Evolutionary conservation across 1,284 basidiomycete genomes (phyloP), one percentile per base, ranked within the genome.

Genomic region (Mycena citricolor): DNA sequence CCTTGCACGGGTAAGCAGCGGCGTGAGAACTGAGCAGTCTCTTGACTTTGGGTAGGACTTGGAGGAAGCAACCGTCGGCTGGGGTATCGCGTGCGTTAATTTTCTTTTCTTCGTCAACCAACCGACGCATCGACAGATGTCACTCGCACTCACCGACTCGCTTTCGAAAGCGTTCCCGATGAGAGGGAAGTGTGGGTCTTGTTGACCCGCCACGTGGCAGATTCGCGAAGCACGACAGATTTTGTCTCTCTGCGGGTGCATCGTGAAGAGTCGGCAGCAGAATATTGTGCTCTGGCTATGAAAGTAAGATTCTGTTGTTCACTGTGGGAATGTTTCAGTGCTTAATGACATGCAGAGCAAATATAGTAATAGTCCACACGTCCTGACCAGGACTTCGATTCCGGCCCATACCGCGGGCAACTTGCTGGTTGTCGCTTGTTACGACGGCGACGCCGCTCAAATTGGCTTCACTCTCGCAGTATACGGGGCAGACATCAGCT

Each of bases 341-440:
- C 33, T 44, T 20, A 49, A 24, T 8, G 24, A 17, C 38, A 4
- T 25, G n/a, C 48, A 86, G 83, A 81, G 84, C n/a, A 69, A 73
- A 4, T 94, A 88, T 51, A 87, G 86, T 4, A 89, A 91, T 54
- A 86, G 82, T 30, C 75, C 82, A 0, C 89, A 94, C 61, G 69
- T 84, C 13, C 65, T 94, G 68, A 56, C 57, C n/a, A 61, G 73
- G 61, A 67, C 63, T 2, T 64, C 64, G 26, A 59, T 77, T 8
- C 62, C 65, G 2, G 39, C 61, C 10, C 63, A 65, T 2, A 59
- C 64, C 21, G 46, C 58, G 3, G 73, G 74, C 5, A 59, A 67
- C 7, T 54, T 87, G 13, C 72, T 71, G 2, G 66, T 88, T n/a
- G 67, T 77, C 19, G 71, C 77, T 0, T 80, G 81, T 1, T 85